Conservation (phyloP, 1,284 basidiomycete species). For the Puccinia hordei region DNA sequence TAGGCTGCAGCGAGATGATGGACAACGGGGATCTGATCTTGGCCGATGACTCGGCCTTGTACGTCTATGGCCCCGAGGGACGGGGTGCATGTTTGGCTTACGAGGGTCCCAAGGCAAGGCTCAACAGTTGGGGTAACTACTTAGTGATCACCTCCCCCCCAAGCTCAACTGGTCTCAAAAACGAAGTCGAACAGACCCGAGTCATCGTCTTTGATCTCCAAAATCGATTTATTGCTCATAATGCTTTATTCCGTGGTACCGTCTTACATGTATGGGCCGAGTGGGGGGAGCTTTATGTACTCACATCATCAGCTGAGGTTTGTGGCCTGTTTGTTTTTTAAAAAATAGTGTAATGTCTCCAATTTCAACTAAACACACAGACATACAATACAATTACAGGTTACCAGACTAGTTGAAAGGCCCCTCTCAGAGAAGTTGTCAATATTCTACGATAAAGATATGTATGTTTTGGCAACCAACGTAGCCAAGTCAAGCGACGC, state of each 20-base stretch:
- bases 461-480: constrained; percentile 66
- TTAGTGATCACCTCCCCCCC: constrained; percentile 86
- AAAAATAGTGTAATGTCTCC: no score
- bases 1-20: constrained; percentile 72
- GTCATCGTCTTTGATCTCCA: constrained; percentile 88
- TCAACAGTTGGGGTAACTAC: constrained; percentile 63
- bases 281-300: constrained; percentile 75
- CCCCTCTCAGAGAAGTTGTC: constrained; percentile 77
- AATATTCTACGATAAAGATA: constrained; percentile 71
- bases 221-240: constrained; percentile 86
- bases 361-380: no score
- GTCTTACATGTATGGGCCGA: constrained; percentile 76
- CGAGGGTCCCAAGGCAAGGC: constrained; percentile 75
- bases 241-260: constrained; percentile 74
- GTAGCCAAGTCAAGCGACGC: constrained; percentile 68
- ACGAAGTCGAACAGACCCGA: constrained; percentile 70
- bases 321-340: constrained; percentile 32
- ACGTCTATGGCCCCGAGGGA: constrained; percentile 79
- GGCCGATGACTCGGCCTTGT: constrained; percentile 88
- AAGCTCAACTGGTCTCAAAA: constrained; percentile 60
- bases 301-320: constrained; percentile 75
- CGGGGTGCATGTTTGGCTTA: constrained; percentile 84
- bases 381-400: neutral
- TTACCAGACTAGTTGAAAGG: constrained; percentile 68
- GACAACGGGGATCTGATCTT: constrained; percentile 75